Base-by-base conservation (phyloP, 495 filamentous ascomycete genomes). In the Xylaria intraflava region DNA sequence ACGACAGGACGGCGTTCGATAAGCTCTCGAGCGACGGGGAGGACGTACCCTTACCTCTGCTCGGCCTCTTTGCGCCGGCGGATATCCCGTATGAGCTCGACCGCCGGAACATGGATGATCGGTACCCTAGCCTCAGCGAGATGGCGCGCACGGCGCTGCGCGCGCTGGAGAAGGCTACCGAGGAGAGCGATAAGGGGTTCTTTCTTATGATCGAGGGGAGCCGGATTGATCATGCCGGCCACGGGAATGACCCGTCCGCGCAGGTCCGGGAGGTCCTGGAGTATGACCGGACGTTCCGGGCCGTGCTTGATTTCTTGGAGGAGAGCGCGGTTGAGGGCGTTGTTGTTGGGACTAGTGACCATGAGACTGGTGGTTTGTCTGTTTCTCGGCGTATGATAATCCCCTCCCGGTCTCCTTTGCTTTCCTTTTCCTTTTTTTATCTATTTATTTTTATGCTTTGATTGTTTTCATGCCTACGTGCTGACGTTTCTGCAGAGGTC, bases 131-230 rank as follows among this genome's bases (percentile, higher is more conserved):
- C 24, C 73, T 97, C 30, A 87, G 88, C 59, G 92, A 96, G 67
- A 97, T 96, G 93, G 79, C 94, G 2, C 75, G 78, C 51, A 87
- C 87, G 20, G 94, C 94, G 2, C 63, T 97, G 53, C 81, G 72
- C 26, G 84, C 86, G 2, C 78, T 98, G 14, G 83, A 83, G 54
- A 80, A 83, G n/a, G 94, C 92, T 0, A 97, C 94, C 0, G 75
- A 81, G 63, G 79, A 89, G 62, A 88, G 80, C 49, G 89, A 96
- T 22, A 81, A 96, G 67, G 93, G 93, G 1, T 98, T 98, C 77
- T 97, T 98, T 73, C 68, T 98, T 53, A 94, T 98, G 92, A 92
- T 98, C 53, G 93, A 98, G 67, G 93, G 93, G 5, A 91, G 87
- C 59, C 78, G 94, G 29, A 97, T 98, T 58, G 93, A 98, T 58